Conservation (phyloP, 164 flowering plant genomes). For the Vitis rotundifolia region DNA sequence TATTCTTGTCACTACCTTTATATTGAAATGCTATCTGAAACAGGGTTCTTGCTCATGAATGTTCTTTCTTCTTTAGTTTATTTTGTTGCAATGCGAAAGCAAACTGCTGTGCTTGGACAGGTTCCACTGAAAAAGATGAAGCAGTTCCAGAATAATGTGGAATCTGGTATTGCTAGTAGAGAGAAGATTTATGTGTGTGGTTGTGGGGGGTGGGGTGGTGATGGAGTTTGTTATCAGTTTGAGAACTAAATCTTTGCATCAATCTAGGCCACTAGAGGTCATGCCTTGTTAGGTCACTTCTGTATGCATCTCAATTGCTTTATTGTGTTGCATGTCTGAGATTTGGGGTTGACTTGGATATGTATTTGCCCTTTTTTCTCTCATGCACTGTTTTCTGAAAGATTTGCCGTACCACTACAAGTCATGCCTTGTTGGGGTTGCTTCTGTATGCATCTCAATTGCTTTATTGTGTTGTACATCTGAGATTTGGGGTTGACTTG, state of each 20-base stretch:
- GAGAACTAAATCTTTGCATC: not conserved
- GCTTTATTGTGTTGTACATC: not conserved
- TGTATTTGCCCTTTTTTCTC: too few species aligned
- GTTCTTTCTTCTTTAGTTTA: too few species aligned
- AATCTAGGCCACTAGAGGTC: not conserved
- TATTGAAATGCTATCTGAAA: not conserved
- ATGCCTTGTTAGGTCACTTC: not conserved
- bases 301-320: too few species aligned
- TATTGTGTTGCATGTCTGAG: too few species aligned
- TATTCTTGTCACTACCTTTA: not conserved
- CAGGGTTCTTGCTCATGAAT: not conserved
- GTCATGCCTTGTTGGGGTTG: not conserved
- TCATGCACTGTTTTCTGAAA: too few species aligned
- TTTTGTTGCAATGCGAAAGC: not conserved
- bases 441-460: not conserved
- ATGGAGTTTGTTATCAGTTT: too few species aligned
- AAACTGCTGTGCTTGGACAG: not conserved
- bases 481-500: not conserved
- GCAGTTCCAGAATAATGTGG: not conserved
- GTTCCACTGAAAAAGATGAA: not conserved
- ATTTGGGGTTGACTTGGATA: too few species aligned
- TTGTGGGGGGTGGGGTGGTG: not conserved
- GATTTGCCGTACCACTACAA: too few species aligned
- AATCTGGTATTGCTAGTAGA: not conserved
- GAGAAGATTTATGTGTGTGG: not conserved